Base-by-base conservation (phyloP, 495 filamentous ascomycete genomes). In the Trichocladium antarcticum region DNA sequence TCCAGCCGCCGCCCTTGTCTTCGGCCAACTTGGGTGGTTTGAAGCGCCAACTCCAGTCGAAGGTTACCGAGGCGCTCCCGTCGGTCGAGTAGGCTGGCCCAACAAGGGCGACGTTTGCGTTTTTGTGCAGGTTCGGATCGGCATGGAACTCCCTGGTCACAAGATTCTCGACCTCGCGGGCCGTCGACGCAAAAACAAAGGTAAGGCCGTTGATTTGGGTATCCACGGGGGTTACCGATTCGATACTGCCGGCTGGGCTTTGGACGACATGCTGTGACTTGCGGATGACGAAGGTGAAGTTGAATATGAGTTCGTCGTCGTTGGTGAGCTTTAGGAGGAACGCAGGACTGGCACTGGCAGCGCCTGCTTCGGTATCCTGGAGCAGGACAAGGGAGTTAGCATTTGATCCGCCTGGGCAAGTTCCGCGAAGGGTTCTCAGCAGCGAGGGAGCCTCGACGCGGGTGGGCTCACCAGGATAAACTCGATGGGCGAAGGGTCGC, bases 31-130 rank as follows among this genome's bases (percentile, higher is more conserved):
- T 95, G 14, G 92, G 92, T 12, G 92, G 88, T 55, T 84, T 85
- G 92, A 92, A 98, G 71, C 78, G 87, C 92, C 92, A 98, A 16
- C 81, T 80, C 87, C 90, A 98, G 27, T 92, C 82, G 62, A 96
- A 95, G 20, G 89, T 83, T 41, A 95, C 84, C 5, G 87, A 89
- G 10, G 81, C 69, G 51, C 74, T 84, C 15, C 88, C 87, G 9
- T 76, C 81, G 1, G 92, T 98, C 0, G 79, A 74, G 64, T 78
- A 95, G 61, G 92, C 87, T n/a, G n/a, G n/a, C 0, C 92, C 92
- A 7, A 97, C 80, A 12, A 98, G 70, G 50, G 90, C 84, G 11
- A 98, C 92, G 65, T 95, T 96, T 20, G 88, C 78, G 56, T 97
- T 96, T 61, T 95, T 95, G 70, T 98, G 92, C 24, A 98, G 70